Evolutionary conservation across 1,284 basidiomycete genomes (phyloP).

Genomic region (Lentinula novae-zelandiae): DNA sequence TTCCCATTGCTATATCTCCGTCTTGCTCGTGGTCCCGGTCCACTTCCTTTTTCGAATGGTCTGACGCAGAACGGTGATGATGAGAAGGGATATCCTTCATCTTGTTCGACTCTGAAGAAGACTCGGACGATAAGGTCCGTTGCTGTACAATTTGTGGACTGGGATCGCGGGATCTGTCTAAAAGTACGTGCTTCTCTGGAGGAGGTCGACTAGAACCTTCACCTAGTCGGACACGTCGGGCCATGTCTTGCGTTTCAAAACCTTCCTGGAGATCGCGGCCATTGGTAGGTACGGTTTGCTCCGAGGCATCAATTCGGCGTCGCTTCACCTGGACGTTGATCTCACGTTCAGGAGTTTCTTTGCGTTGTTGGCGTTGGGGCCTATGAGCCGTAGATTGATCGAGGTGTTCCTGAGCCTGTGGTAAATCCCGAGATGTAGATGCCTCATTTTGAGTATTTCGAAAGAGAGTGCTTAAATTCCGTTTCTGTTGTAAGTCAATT

Average conservation of each 20-base stretch:
- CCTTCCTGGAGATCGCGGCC: neutral
- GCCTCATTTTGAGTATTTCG: neutral
- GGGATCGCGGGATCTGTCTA: neutral
- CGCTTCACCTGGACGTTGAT: neutral
- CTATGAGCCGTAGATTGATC: neutral
- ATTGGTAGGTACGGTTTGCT: neutral
- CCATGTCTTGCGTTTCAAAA: neutral
- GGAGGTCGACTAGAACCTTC: neutral
- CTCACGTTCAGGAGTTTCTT: neutral
- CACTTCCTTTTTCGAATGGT: neutral
- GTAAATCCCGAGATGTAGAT: neutral
- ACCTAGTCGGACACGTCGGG: neutral
- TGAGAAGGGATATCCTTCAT: neutral
- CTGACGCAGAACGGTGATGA: neutral
- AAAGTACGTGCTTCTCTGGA: neutral
- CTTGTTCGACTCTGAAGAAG: neutral
- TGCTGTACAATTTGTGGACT: neutral
- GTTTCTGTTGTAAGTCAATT: conserved; percentile 4
- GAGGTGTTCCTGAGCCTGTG: neutral
- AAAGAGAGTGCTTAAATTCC: neutral
- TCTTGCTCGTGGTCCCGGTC: neutral
- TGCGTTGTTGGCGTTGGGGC: neutral
- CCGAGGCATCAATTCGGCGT: neutral
- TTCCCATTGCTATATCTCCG: neutral
- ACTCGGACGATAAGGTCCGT: neutral